Conservation (phyloP, 106 monocot genomes). For the Iris macrosiphon region DNA sequence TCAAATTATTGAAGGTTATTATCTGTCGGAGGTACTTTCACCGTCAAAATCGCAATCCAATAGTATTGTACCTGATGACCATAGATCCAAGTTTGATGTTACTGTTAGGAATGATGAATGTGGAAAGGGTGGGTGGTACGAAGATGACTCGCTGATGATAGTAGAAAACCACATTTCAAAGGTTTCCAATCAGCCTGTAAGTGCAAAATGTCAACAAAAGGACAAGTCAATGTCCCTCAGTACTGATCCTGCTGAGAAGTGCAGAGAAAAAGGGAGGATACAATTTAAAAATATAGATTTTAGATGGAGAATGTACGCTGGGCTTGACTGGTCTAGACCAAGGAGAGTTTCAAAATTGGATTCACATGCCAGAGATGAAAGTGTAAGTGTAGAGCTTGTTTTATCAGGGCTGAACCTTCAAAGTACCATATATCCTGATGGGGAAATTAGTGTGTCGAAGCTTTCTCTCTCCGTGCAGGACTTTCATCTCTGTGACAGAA, state of each 20-base stretch:
- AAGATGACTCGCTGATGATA: slow-evolving; percentile 33
- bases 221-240: slow-evolving; percentile 4
- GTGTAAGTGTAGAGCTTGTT: slow-evolving; percentile 48
- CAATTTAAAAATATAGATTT: slow-evolving; percentile 58
- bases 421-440: slow-evolving; percentile 70
- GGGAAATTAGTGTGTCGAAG: slow-evolving; percentile 54
- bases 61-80: slow-evolving; percentile 11
- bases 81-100: slow-evolving; percentile 8
- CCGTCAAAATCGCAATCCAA: slow-evolving; percentile 13
- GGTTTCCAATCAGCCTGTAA: slow-evolving; percentile 12
- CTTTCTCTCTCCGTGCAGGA: slow-evolving; percentile 48
- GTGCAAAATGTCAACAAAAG: slow-evolving; percentile 12
- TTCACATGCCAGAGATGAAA: slow-evolving; percentile 53
- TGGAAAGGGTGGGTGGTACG: slow-evolving; percentile 65
- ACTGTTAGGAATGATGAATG: slow-evolving; percentile 22
- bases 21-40: slow-evolving; percentile 25
- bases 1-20: slow-evolving; percentile 70
- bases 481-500: slow-evolving; percentile 70
- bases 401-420: slow-evolving; percentile 55
- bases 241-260: slow-evolving; percentile 23
- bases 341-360: slow-evolving; percentile 1
- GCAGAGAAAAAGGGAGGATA: slow-evolving; percentile 54
- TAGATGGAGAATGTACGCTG: slow-evolving; percentile 77
- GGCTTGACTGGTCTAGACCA: slow-evolving; percentile 63
- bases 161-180: slow-evolving; percentile 70